Percentiles rank a stretch among this genome's conserved stretches.
Evolutionary conservation across 2,329 filamentous ascomycete genomes (phyloP).

Genomic region (Cladosporium sp.): DNA sequence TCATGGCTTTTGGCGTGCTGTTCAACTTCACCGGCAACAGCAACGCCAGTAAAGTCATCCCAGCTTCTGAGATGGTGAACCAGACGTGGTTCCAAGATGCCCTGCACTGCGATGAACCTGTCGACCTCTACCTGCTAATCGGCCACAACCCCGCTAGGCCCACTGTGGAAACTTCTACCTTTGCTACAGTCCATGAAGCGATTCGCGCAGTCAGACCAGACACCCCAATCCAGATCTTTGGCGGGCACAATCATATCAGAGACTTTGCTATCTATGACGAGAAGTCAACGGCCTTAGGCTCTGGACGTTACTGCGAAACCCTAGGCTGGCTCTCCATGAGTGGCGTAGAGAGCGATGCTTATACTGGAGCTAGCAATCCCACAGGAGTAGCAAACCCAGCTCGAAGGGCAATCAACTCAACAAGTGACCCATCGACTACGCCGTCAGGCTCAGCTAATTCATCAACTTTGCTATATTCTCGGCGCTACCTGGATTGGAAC

Average conservation of each 20-base stretch:
- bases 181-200: slow-evolving; percentile 50
- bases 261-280: slow-evolving; percentile 62
- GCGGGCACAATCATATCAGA: slow-evolving; percentile 44
- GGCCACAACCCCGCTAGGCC: slow-evolving; percentile 57
- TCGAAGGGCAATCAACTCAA: slow-evolving; percentile 20
- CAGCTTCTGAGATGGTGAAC: slow-evolving; percentile 47
- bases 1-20: slow-evolving; percentile 51
- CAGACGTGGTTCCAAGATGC: slow-evolving; percentile 58
- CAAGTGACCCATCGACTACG: slow-evolving; percentile 27
- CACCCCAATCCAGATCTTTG: slow-evolving; percentile 61
- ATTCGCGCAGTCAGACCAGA: slow-evolving; percentile 54
- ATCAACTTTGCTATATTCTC: slow-evolving; percentile 41
- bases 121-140: slow-evolving; percentile 60
- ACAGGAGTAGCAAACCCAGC: slow-evolving; percentile 29
- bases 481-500: slow-evolving; percentile 66
- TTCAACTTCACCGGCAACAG: slow-evolving; percentile 53
- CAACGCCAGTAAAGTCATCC: slow-evolving; percentile 57
- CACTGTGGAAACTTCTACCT: slow-evolving; percentile 40
- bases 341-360: slow-evolving; percentile 49
- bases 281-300: slow-evolving; percentile 56
- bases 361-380: slow-evolving; percentile 34
- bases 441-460: not conserved
- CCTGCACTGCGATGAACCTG: slow-evolving; percentile 49
- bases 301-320: slow-evolving; percentile 62
- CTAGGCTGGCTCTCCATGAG: slow-evolving; percentile 62